Percentiles rank a stretch among this genome's conserved stretches.
Conservation (phyloP, 306 rosid species). For the Dalbergia cochinchinensis region DNA sequence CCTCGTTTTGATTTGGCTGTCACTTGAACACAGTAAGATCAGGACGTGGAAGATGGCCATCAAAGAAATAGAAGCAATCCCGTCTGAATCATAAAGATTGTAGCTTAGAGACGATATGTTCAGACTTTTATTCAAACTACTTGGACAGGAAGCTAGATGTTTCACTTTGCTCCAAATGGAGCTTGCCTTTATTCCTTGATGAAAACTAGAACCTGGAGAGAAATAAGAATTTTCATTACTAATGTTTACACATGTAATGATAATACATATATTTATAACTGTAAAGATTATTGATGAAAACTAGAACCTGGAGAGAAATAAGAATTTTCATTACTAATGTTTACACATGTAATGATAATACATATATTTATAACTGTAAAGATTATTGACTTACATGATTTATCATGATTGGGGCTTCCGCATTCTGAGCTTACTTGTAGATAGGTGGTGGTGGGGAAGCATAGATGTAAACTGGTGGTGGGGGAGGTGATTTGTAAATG, state of each 20-base stretch:
- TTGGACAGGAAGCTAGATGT: constrained; percentile 60
- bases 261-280: background rate
- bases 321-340: constrained; percentile 24
- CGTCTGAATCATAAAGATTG: constrained; percentile 52
- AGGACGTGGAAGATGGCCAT: constrained; percentile 64
- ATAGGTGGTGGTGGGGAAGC: constrained; percentile 73
- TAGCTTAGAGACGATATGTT: constrained; percentile 38
- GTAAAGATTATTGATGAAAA: constrained; percentile 53
- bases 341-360: background rate
- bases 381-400: constrained; percentile 67
- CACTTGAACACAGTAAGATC: constrained; percentile 55
- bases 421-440: constrained; percentile 51
- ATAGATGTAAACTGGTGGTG: constrained; percentile 65
- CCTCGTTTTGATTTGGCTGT: constrained; percentile 46
- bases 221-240: constrained; percentile 16
- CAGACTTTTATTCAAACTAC: constrained; percentile 71
- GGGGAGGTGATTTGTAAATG: constrained; percentile 55
- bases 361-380: background rate
- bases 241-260: background rate
- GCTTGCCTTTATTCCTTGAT: constrained; percentile 74
- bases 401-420: constrained; percentile 23
- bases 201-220: constrained; percentile 74
- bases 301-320: constrained; percentile 67
- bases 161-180: constrained; percentile 54
- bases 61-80: constrained; percentile 54